phyloP scores from a whole-genome alignment of 2,329 filamentous ascomycete species.

The Aphanocladium album region DNA sequence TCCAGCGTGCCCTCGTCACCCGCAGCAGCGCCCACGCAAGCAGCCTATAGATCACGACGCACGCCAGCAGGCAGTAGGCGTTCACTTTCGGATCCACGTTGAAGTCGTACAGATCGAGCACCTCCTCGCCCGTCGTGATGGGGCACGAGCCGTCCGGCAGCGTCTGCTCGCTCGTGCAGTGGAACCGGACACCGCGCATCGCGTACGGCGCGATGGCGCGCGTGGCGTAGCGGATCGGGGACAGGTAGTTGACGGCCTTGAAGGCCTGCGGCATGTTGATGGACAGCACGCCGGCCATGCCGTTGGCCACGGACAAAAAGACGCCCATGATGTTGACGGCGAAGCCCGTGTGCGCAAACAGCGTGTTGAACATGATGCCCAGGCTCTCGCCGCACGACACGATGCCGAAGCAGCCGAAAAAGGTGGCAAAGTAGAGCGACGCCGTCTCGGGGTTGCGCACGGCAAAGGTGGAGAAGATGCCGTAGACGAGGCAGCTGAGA shows the following conservation, averaged over 20 bases:
- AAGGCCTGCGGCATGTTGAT: constrained; percentile 64
- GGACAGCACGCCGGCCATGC: constrained; percentile 67
- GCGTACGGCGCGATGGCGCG: constrained; percentile 64
- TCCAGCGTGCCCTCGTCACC: constrained; percentile 49
- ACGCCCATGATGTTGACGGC: constrained; percentile 68
- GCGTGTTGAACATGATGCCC: constrained; percentile 75
- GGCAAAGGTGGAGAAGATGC: constrained; percentile 58
- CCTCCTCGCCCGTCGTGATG: constrained; percentile 61
- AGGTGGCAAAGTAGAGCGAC: constrained; percentile 61
- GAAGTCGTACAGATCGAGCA: constrained; percentile 61
- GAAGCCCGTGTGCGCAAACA: constrained; percentile 70
- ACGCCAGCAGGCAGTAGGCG: constrained; percentile 57
- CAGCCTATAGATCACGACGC: constrained; percentile 60
- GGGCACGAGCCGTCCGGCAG: constrained; percentile 58
- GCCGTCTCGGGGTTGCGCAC: constrained; percentile 59
- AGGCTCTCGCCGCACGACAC: constrained; percentile 70
- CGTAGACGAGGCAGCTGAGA: constrained; percentile 59
- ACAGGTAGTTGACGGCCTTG: constrained; percentile 64
- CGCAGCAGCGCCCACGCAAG: constrained; percentile 57
- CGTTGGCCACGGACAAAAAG: constrained; percentile 63
- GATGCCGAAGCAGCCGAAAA: constrained; percentile 67
- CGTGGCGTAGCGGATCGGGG: constrained; percentile 64
- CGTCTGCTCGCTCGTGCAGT: constrained; percentile 56
- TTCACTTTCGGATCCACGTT: constrained; percentile 57
- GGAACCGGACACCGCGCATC: constrained; percentile 55